A percentile compares a stretch with the other conserved stretches of the same genome.
Conservation (phyloP, 164 flowering plant species). For the Buxus sempervirens region DNA sequence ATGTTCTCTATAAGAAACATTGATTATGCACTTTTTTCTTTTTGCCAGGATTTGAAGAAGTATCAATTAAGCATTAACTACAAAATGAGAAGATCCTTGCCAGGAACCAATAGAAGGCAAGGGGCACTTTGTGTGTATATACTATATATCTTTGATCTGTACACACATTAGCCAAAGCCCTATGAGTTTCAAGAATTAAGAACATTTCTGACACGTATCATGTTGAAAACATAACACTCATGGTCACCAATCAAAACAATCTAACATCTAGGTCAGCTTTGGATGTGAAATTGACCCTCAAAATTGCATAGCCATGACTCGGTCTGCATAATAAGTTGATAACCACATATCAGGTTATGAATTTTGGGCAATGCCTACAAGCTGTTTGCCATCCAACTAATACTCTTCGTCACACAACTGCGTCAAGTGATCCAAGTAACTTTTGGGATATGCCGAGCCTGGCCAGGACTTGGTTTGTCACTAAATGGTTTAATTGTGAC, state of each 20-base stretch:
- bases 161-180: too few relatives aligned
- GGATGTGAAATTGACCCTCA: not conserved
- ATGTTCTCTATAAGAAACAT: too few relatives aligned
- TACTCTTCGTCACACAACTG: not conserved
- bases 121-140: not conserved
- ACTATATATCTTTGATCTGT: too few relatives aligned
- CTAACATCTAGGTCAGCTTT: not conserved
- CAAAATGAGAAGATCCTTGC: not conserved
- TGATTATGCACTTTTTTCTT: not conserved
- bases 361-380: not conserved
- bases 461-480: not conserved
- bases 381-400: not conserved
- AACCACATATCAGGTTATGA: not conserved
- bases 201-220: not conserved
- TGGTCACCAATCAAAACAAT: not conserved
- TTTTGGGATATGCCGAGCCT: not conserved
- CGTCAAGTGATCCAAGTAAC: not conserved
- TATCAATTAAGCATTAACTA: not conserved
- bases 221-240: not conserved
- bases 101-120: not conserved
- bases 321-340: not conserved
- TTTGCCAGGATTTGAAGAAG: not conserved
- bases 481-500: not conserved
- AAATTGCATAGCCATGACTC: not conserved
- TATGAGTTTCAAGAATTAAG: not conserved